Conservation (phyloP, 176 grass and related monocot species). For the Oryza longistaminata region DNA sequence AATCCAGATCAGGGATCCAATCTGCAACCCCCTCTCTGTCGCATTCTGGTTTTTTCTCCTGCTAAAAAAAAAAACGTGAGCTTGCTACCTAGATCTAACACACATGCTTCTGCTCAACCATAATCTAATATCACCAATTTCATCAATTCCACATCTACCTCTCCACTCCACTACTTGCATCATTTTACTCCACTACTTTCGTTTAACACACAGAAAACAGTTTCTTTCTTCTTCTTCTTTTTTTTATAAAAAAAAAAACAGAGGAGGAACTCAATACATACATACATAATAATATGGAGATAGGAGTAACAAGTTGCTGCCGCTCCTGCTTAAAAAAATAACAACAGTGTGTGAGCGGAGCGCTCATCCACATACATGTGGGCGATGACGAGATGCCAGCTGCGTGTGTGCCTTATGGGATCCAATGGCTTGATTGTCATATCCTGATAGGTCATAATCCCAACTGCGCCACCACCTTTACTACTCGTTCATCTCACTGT, state of each 20-base stretch:
- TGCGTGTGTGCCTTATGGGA: background rate
- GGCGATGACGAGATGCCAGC: conserved; percentile 4
- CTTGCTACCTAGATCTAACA: background rate
- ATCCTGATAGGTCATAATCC: background rate
- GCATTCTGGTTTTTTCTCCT: no score
- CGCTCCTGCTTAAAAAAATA: conserved; percentile 32
- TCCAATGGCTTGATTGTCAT: background rate
- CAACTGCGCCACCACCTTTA: background rate
- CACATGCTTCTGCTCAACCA: background rate
- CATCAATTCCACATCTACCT: background rate
- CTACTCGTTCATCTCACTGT: conserved; percentile 2
- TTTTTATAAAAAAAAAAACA: no score
- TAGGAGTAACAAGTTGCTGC: background rate
- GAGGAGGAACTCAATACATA: background rate
- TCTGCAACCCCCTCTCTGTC: background rate
- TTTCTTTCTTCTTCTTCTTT: no score
- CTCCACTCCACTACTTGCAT: background rate
- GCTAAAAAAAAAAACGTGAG: background rate
- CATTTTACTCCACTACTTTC: background rate
- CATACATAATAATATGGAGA: background rate
- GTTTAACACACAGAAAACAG: background rate
- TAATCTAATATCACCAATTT: background rate
- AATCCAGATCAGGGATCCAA: background rate
- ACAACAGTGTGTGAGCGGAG: background rate
- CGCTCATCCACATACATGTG: background rate